Conservation (phyloP, 768 basidiomycete genomes). For the Pleurotus cornucopiae region DNA sequence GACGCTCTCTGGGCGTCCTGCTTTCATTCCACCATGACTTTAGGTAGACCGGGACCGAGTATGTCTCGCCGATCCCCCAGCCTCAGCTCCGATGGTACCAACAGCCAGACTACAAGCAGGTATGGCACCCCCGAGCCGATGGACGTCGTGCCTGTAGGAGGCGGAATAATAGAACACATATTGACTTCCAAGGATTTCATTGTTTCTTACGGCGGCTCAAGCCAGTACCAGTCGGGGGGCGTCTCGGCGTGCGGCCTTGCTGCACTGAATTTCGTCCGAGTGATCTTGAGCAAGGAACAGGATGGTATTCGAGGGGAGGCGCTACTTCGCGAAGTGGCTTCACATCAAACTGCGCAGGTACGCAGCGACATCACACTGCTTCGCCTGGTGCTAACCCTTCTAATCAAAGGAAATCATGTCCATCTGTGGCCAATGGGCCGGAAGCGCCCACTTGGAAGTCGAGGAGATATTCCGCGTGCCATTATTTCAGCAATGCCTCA, state of each 20-base stretch:
- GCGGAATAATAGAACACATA: background rate
- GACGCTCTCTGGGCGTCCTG: too few species aligned
- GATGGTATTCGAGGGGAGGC: slow-evolving; percentile 20
- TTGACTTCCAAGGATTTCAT: slow-evolving; percentile 1
- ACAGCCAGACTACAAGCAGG: background rate
- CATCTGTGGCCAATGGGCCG: slow-evolving; percentile 11
- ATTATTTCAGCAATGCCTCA: background rate
- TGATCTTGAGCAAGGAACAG: slow-evolving; percentile 36
- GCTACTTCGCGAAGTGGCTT: slow-evolving; percentile 29
- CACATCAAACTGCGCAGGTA: slow-evolving; percentile 33
- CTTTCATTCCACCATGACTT: background rate
- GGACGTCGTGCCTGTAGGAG: background rate
- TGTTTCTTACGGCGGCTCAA: background rate
- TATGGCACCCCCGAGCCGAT: background rate
- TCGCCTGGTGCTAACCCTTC: background rate
- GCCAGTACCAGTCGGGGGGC: slow-evolving; percentile 1
- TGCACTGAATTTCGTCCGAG: slow-evolving; percentile 57
- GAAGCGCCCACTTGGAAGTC: slow-evolving; percentile 9
- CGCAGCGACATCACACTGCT: background rate
- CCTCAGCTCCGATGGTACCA: background rate
- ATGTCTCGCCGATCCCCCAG: background rate
- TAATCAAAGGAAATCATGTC: slow-evolving; percentile 10
- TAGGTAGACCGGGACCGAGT: background rate
- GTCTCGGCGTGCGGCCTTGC: slow-evolving; percentile 58
- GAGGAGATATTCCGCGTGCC: slow-evolving; percentile 2